A percentile compares a stretch with the other conserved stretches of the same genome.
Conservation (phyloP, 768 basidiomycete genomes). For the Hortiboletus campestris region DNA sequence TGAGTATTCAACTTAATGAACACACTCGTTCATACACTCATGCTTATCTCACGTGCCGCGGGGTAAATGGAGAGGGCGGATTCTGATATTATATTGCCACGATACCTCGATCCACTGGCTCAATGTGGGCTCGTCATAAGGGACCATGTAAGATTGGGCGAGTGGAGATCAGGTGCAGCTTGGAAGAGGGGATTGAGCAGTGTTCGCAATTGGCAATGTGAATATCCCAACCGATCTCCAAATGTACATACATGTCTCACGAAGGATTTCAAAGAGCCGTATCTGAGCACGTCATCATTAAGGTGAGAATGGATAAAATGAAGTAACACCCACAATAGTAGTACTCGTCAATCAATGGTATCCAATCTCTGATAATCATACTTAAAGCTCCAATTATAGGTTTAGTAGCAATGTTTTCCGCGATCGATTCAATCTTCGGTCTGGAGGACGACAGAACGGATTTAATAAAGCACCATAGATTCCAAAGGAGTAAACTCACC, state of each 20-base stretch:
- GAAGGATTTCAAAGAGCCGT: constrained; percentile 41
- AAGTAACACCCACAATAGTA: constrained; percentile 72
- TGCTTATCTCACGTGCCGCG: not conserved
- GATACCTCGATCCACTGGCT: not conserved
- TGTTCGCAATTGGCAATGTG: not conserved
- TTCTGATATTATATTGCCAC: not conserved
- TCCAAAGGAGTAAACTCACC: constrained; percentile 39
- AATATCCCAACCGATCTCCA: not conserved
- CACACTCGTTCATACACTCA: not conserved
- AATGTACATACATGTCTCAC: constrained; percentile 5
- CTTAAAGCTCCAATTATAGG: constrained; percentile 70
- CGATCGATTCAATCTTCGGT: constrained; percentile 70
- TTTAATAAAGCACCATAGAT: not conserved
- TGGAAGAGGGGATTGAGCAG: not conserved
- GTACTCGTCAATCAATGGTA: constrained; percentile 86
- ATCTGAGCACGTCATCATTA: constrained; percentile 28
- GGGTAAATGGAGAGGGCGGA: not conserved
- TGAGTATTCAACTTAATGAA: not conserved
- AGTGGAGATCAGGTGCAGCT: not conserved
- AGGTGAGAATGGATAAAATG: not conserved
- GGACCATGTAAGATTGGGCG: not conserved
- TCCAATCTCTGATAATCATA: constrained; percentile 77
- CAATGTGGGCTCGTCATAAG: not conserved
- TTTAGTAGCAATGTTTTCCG: constrained; percentile 48
- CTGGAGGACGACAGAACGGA: constrained; percentile 36